Conservation (phyloP, 2,329 filamentous ascomycete genomes). For the Neopestalotiopsis sp. region DNA sequence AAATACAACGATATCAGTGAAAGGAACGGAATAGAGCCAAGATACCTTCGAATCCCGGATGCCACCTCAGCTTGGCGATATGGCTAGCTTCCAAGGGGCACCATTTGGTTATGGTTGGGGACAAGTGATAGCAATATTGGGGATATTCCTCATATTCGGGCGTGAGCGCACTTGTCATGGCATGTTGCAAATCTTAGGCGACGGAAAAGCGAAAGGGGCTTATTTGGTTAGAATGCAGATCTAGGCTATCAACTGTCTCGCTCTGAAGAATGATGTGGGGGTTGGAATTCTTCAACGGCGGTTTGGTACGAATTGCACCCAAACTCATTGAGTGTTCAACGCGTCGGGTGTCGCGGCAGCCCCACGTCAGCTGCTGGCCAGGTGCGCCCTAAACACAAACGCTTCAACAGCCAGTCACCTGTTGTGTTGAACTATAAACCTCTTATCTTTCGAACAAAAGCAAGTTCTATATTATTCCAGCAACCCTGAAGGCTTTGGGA, state of each 20-base stretch:
- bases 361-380: constrained; percentile 15
- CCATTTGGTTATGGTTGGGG: constrained; percentile 65
- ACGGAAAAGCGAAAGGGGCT: constrained; percentile 7
- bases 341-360: neutral
- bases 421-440: neutral
- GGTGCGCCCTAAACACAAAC: neutral
- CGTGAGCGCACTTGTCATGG: constrained; percentile 50
- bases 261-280: constrained; percentile 17
- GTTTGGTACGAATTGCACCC: too few species aligned
- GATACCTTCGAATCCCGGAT: constrained; percentile 60
- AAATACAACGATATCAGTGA: neutral
- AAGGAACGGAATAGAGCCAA: neutral
- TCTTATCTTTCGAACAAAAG: neutral
- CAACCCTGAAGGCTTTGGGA: too few species aligned
- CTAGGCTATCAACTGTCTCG: constrained; percentile 19
- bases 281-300: neutral
- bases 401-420: neutral
- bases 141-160: constrained; percentile 52
- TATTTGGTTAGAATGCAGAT: neutral
- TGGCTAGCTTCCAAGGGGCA: constrained; percentile 60
- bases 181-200: constrained; percentile 31
- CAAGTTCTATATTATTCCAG: neutral
- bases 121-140: constrained; percentile 67
- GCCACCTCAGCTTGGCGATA: constrained; percentile 52
- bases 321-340: neutral